Percentiles rank a stretch among this genome's conserved stretches.
Evolutionary conservation across 2,329 filamentous ascomycete genomes (phyloP).

Genomic region (Fonsecaea monophora): DNA sequence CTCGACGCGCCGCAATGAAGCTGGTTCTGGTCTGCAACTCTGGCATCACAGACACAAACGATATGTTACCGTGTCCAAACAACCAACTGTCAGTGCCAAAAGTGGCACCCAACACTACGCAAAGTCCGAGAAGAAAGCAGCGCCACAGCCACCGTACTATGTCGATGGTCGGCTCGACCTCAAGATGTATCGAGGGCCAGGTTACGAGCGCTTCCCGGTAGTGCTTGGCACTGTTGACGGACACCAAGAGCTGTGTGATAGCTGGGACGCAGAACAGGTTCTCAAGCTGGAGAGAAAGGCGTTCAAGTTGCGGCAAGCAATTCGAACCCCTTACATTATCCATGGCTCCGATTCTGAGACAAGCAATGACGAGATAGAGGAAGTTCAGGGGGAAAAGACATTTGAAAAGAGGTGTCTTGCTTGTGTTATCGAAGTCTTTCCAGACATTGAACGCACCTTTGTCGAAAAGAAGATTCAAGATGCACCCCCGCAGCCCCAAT

Average conservation of each 20-base stretch:
- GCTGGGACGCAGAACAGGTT: constrained; percentile 33
- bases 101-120: background rate
- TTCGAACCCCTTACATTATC: constrained; percentile 8
- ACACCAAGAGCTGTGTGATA: constrained; percentile 36
- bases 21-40: background rate
- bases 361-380: constrained; percentile 17
- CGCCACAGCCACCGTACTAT: constrained; percentile 36
- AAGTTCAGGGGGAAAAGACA: constrained; percentile 1
- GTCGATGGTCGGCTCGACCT: constrained; percentile 32
- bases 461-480: constrained; percentile 41
- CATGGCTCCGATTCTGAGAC: constrained; percentile 21
- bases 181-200: constrained; percentile 39
- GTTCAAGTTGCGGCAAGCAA: constrained; percentile 17
- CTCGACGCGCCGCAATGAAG: background rate
- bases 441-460: constrained; percentile 54
- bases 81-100: background rate
- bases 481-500: constrained; percentile 43
- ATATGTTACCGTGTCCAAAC: background rate
- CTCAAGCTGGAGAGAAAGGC: constrained; percentile 17
- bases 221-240: constrained; percentile 34
- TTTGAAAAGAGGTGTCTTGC: constrained; percentile 41
- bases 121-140: constrained; percentile 5
- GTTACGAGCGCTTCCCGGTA: constrained; percentile 39
- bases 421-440: constrained; percentile 54
- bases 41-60: background rate